Evolutionary conservation across 2,329 filamentous ascomycete genomes (phyloP).

Genomic region (Aspergillus sp.): DNA sequence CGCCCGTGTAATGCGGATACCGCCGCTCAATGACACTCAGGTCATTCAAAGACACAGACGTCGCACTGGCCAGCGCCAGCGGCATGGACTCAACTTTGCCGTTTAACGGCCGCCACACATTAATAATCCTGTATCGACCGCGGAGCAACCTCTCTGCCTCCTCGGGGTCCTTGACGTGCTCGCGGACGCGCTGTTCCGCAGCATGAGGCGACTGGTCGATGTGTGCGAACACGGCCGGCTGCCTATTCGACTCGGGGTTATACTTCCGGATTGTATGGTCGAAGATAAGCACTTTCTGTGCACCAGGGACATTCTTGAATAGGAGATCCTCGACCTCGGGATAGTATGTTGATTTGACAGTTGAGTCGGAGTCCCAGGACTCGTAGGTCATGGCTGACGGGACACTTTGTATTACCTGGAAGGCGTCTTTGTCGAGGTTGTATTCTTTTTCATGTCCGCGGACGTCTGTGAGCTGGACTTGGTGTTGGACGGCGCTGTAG

Average conservation of each 20-base stretch:
- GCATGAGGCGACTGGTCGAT: constrained; percentile 77
- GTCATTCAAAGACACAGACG: constrained; percentile 41
- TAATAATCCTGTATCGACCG: constrained; percentile 74
- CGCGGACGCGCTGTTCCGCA: constrained; percentile 64
- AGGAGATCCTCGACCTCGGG: constrained; percentile 76
- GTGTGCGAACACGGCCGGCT: constrained; percentile 72
- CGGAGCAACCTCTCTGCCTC: constrained; percentile 66
- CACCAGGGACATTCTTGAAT: constrained; percentile 65
- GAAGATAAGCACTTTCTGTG: constrained; percentile 70
- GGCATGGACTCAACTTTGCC: constrained; percentile 58
- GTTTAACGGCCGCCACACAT: constrained; percentile 75
- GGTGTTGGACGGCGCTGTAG: constrained; percentile 52
- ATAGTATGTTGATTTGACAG: constrained; percentile 73
- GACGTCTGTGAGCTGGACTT: constrained; percentile 68
- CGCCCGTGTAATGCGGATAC: constrained; percentile 69
- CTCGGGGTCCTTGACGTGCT: constrained; percentile 60
- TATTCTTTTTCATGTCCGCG: constrained; percentile 66
- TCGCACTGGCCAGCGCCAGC: constrained; percentile 57
- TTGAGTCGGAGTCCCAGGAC: constrained; percentile 66
- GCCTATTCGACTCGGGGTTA: constrained; percentile 57
- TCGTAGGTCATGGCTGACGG: constrained; percentile 56
- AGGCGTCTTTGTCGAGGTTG: constrained; percentile 71
- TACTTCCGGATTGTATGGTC: constrained; percentile 84
- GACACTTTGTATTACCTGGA: constrained; percentile 63
- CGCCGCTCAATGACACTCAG: constrained; percentile 72